phyloP scores from a whole-genome alignment of 306 rosid species.

The Rosa lucieae region DNA sequence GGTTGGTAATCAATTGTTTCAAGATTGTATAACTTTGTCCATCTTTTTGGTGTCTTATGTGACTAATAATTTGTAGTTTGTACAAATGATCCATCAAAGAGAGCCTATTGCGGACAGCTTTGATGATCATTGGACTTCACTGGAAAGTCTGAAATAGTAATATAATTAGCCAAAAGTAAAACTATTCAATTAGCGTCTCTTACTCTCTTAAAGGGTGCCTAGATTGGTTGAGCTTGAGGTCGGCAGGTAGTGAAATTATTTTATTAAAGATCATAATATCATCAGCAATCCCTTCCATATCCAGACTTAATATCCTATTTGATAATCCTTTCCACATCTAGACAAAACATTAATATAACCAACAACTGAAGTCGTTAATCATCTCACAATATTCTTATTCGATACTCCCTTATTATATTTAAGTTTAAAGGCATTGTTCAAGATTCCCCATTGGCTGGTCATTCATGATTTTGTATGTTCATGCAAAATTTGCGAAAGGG shows the following conservation, averaged over 20 bases:
- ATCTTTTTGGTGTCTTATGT: no score
- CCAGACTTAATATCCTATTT: background rate
- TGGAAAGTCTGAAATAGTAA: background rate
- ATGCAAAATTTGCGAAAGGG: slow-evolving; percentile 4
- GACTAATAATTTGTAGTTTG: no score
- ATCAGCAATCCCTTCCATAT: background rate
- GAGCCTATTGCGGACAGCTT: background rate
- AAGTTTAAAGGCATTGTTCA: background rate
- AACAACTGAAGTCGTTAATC: slow-evolving; percentile 6
- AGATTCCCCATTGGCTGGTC: slow-evolving; percentile 13
- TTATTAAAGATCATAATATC: slow-evolving; percentile 2
- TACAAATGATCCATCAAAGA: no score
- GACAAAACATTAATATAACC: background rate
- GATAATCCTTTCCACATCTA: background rate
- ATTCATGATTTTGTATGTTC: background rate
- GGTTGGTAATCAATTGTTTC: no score
- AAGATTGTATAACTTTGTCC: no score
- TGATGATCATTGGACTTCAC: background rate
- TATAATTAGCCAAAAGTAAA: background rate
- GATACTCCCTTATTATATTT: background rate
- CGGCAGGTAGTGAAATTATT: background rate
- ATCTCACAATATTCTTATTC: background rate
- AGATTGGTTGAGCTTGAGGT: slow-evolving; percentile 7
- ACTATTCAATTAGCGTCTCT: background rate
- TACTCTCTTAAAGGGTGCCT: background rate